These are phyloP conservation scores for Lipomyces orientalis DNA, from an alignment of 805 yeast genomes.

Conservation along the genomic window DNA sequence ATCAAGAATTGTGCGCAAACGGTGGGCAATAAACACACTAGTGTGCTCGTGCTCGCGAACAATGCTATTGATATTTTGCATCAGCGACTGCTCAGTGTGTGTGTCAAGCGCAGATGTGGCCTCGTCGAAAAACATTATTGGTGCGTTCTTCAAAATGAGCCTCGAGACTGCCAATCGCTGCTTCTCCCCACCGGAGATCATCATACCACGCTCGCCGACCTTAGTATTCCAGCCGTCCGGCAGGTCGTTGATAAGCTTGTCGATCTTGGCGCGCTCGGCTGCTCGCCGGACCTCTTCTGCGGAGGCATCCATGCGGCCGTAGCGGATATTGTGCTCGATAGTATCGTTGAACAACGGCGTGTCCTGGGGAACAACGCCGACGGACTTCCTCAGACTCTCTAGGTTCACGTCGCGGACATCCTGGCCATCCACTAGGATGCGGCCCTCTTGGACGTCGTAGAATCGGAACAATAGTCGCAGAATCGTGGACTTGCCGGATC, in stretches of 20 bases:
- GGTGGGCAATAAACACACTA: slow-evolving; percentile 89
- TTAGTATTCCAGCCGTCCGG: slow-evolving; percentile 86
- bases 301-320: slow-evolving; percentile 76
- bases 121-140: slow-evolving; percentile 93
- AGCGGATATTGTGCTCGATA: slow-evolving; percentile 82
- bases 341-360: slow-evolving; percentile 95
- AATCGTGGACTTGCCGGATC: slow-evolving; percentile 93
- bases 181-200: slow-evolving; percentile 99
- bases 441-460: slow-evolving; percentile 80
- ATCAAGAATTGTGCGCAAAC: slow-evolving; percentile 92
- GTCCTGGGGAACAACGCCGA: slow-evolving; percentile 97
- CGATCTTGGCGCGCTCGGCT: slow-evolving; percentile 72
- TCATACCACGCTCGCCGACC: slow-evolving; percentile 96
- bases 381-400: slow-evolving; percentile 70
- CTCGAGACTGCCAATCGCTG: slow-evolving; percentile 94
- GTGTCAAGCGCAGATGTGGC: slow-evolving; percentile 97
- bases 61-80: slow-evolving; percentile 72
- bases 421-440: slow-evolving; percentile 85
- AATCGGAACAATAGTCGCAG: slow-evolving; percentile 84
- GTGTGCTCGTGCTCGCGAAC: slow-evolving; percentile 68
- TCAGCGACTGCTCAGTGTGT: slow-evolving; percentile 86
- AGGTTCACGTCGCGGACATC: slow-evolving; percentile 77
- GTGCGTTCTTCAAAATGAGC: slow-evolving; percentile 80
- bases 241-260: slow-evolving; percentile 63
- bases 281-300: slow-evolving; percentile 72